Evolutionary conservation across 805 yeast genomes (phyloP), one percentile per base, ranked within the genome.

Genomic region (Millerozyma miso): DNA sequence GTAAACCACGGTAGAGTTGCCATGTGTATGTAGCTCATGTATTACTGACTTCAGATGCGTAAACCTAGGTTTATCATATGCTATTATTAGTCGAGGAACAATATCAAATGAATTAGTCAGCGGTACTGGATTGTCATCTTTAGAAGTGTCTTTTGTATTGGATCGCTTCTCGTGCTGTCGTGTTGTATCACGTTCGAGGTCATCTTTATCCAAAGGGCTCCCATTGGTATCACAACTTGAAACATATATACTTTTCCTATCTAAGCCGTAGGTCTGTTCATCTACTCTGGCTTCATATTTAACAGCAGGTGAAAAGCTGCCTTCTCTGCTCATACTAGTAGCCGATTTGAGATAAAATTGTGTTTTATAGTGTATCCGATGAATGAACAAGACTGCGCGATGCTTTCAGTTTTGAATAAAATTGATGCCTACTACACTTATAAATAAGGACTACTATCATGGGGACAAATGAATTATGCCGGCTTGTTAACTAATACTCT

Each of bases 11-110:
- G 59, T 52, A 6, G 56, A 47, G 14, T 34, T 42, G 29, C 50
- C 49, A 8, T 45, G 36, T 19, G 48, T 49, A 19, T 51, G 41
- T 20, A 63, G 50, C 41, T 59, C 60, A 19, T 56, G 49, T 3
- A 60, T n/a, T 37, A 58, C 65, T 44, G 47, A 47, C 33, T 53
- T 59, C 44, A 61, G 54, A 41, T 56, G 64, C 35, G 54, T 50
- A 46, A 52, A 58, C 23, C 55, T 50, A 1, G 66, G 69, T 33
- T 54, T 53, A 40, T 61, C 67, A 38, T 59, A 61, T 17, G 55
- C 32, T 8, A 56, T 37, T 8, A 55, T 54, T 15, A 56, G 38
- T 19, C 60, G 39, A 19, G 34, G 34, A 5, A 15, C 7, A 15
- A 6, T 15, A 32, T 13, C n/a, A 8, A 15, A 8, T 15, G 14